These are phyloP conservation scores for Mycena indigotica DNA, from an alignment of 768 basidiomycete species.

Conservation along the genomic window DNA sequence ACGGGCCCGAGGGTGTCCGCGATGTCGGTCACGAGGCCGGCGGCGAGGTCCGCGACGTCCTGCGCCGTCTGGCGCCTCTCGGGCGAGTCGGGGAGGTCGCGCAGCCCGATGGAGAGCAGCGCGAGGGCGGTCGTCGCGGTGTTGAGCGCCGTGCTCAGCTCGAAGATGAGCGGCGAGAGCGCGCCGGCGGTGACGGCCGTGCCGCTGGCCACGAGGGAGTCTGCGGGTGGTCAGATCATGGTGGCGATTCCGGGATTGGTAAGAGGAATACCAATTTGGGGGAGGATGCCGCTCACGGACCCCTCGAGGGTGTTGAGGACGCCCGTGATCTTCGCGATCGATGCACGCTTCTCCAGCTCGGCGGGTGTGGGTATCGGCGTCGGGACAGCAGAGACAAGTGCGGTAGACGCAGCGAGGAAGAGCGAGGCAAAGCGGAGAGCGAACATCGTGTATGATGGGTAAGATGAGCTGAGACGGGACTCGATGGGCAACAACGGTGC, in stretches of 20 bases:
- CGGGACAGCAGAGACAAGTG: neutral
- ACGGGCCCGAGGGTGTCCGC: neutral
- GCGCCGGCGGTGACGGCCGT: neutral
- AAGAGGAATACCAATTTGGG: neutral
- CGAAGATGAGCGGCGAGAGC: neutral
- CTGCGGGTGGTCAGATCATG: no score
- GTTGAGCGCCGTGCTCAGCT: neutral
- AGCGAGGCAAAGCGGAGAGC: constrained; percentile 1
- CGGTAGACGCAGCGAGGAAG: neutral
- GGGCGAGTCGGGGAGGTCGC: neutral
- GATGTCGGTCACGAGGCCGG: neutral
- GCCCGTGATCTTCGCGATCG: neutral
- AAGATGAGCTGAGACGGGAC: neutral
- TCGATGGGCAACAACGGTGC: no score
- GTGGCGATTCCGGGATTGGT: no score
- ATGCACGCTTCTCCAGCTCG: neutral
- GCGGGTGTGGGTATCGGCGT: neutral
- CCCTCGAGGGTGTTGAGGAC: neutral
- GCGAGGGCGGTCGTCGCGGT: neutral
- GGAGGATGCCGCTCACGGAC: neutral
- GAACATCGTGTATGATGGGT: neutral
- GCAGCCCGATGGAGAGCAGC: neutral
- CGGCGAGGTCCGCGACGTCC: neutral
- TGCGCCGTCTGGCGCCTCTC: neutral
- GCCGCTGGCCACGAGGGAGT: neutral